Evolutionary conservation across 2,329 filamentous ascomycete genomes (phyloP), one percentile per base, ranked within the genome.

Genomic region (Aspergillus fijiensis): DNA sequence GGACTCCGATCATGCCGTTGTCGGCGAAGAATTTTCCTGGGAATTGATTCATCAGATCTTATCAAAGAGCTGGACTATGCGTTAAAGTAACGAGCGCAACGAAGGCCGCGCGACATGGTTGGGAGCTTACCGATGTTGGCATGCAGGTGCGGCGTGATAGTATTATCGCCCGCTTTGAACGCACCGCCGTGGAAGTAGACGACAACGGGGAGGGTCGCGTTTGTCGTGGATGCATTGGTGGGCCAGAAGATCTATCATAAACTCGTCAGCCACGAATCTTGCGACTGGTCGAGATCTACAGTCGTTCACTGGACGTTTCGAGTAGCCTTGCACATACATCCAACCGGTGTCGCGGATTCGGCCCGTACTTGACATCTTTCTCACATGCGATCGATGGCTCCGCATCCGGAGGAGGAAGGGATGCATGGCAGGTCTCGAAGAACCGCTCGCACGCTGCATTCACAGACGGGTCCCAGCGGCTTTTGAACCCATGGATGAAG

Each of bases 121-220:
- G 4, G 25, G 4, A 27, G 10, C 33, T 35, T 55, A 59, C 51
- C 57, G 23, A 59, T 59, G 42, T 55, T 59, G 5, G 14, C 42
- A 25, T 59, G 51, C 2, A 59, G 50, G 47, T 59, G 51, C 14
- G 51, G 42, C 9, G 57, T 19, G 29, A 59, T 59, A 11, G 50
- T 45, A 47, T 59, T 59, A 29, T 59, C 57, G 5, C 57, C 57
- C 23, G 51, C 57, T 2, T 45, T 27, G 31, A 59, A 59, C 19
- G 42, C 57, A 9, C 57, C 57, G 45, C 57, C 51, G 51, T 55
- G 57, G 51, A 59, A 59, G 9, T 55, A 59, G 31, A 59, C 51
- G 10, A 59, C 25, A 2, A 55, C 57, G 14, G 57, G 51, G 10
- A 0, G 25, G 16, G 25, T 25, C 10, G 11, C 14, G 27, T 33